A percentile compares a stretch with the other conserved stretches of the same genome.
phyloP scores from a whole-genome alignment of 1,284 basidiomycete species.

The Cutaneotrichosporon sp. region DNA sequence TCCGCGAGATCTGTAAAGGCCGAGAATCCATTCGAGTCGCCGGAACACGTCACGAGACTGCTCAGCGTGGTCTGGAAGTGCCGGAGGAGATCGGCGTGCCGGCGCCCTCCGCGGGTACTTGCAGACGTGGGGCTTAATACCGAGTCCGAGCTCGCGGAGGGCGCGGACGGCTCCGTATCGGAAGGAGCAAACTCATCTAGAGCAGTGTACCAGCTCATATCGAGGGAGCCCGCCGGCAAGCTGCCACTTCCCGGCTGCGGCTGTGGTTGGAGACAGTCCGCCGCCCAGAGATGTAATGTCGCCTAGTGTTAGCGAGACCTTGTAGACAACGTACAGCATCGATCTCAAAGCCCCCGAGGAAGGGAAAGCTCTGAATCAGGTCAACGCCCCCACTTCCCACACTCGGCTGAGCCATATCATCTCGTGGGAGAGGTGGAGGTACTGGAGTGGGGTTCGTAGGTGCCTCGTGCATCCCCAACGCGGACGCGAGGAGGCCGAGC shows the following conservation, averaged over 20 bases:
- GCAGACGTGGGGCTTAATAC: background rate
- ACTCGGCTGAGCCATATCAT: background rate
- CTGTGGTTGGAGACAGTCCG: background rate
- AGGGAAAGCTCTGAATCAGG: constrained; percentile 4
- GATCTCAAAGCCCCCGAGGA: background rate
- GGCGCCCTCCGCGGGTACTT: background rate
- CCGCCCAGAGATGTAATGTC: background rate
- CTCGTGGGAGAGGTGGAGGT: background rate
- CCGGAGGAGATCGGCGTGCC: constrained; percentile 1
- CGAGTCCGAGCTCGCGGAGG: background rate
- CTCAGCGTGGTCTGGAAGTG: constrained; percentile 7
- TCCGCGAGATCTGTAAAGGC: constrained; percentile 6
- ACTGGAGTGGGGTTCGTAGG: background rate
- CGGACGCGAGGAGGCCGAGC: constrained; percentile 1
- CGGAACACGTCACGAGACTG: constrained; percentile 3
- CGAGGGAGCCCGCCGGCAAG: background rate
- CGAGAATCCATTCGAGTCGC: constrained; percentile 1
- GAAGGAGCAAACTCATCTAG: background rate
- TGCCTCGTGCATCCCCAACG: background rate
- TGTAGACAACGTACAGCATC: background rate
- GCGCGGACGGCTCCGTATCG: background rate
- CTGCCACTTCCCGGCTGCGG: background rate
- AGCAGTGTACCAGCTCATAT: background rate
- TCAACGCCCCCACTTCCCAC: background rate
- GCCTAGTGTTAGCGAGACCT: background rate